These are phyloP conservation scores for Phytophthora cryptogea DNA, from an alignment of 352 stramenopile genomes.

Conservation along the genomic window DNA sequence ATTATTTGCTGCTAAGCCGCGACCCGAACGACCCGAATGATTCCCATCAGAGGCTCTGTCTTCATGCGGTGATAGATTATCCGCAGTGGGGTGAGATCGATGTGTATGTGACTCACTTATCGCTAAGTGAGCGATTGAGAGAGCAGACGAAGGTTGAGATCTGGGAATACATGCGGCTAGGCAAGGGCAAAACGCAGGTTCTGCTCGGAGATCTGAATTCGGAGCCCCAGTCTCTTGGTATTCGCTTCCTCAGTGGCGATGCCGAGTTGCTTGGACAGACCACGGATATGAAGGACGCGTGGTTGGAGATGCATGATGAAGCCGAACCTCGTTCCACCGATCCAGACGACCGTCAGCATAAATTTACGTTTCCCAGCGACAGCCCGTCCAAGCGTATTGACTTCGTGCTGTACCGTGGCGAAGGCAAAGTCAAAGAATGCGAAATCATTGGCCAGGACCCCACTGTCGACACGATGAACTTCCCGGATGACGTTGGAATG, in stretches of 20 bases:
- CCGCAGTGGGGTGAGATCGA: constrained; percentile 72
- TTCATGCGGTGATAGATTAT: constrained; percentile 76
- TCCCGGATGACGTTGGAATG: constrained; percentile 75
- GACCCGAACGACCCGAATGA: constrained; percentile 86
- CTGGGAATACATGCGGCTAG: constrained; percentile 77
- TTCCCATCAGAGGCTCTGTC: constrained; percentile 80
- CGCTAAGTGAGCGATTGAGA: constrained; percentile 72
- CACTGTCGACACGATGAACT: constrained; percentile 61
- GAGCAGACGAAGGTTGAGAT: constrained; percentile 84
- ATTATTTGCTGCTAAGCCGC: constrained; percentile 82
- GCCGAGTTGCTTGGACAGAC: constrained; percentile 47
- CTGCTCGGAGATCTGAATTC: constrained; percentile 88
- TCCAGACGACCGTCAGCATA: constrained; percentile 41
- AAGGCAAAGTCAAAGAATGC: constrained; percentile 66
- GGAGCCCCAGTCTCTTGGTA: constrained; percentile 80
- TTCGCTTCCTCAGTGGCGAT: constrained; percentile 79
- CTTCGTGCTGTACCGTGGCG: constrained; percentile 75
- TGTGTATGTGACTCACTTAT: constrained; percentile 89
- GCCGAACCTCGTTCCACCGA: constrained; percentile 58
- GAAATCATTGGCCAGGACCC: constrained; percentile 79
- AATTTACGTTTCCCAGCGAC: constrained; percentile 89
- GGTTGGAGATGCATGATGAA: constrained; percentile 67
- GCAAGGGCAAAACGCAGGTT: constrained; percentile 68
- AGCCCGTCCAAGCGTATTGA: constrained; percentile 89
- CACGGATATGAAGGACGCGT: constrained; percentile 83